Conservation (phyloP, 306 rosid genomes). For the Lablab purpureus region DNA sequence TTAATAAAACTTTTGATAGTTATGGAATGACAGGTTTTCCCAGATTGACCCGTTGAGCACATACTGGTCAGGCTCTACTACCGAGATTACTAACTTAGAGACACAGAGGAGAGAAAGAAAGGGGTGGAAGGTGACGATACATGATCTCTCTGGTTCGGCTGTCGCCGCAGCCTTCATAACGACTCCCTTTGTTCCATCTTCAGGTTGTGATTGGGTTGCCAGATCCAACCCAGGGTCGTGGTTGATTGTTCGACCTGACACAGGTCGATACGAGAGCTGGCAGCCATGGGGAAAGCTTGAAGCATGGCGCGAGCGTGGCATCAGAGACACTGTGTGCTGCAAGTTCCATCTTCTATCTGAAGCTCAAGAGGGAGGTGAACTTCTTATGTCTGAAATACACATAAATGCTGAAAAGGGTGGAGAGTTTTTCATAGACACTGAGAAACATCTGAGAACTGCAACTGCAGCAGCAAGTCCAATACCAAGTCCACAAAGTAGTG, state of each 20-base stretch:
- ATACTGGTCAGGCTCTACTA: constrained; percentile 71
- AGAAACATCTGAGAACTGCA: constrained; percentile 65
- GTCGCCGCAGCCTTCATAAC: constrained; percentile 99
- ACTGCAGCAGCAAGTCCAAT: constrained; percentile 60
- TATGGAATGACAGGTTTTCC: constrained; percentile 75
- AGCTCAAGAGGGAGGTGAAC: constrained; percentile 74
- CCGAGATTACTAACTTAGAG: constrained; percentile 62
- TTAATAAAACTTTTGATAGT: constrained; percentile 45
- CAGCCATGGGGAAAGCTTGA: constrained; percentile 98
- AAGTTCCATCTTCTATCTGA: constrained; percentile 82
- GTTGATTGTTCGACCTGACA: constrained; percentile 89
- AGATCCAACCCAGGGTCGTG: constrained; percentile 95
- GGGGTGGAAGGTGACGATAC: constrained; percentile 99
- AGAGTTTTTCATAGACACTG: constrained; percentile 83
- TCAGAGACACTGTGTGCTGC: constrained; percentile 77
- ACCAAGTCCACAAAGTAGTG: constrained; percentile 93
- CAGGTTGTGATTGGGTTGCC: constrained; percentile 98
- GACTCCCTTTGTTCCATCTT: constrained; percentile 96
- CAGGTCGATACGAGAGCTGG: constrained; percentile 82
- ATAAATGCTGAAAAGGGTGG: constrained; percentile 95
- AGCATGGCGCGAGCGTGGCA: constrained; percentile 96
- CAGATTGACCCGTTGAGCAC: constrained; percentile 78
- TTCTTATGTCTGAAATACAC: constrained; percentile 79
- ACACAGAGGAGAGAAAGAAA: constrained; percentile 79
- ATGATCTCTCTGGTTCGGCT: constrained; percentile 98